phyloP scores from a whole-genome alignment of 2,329 filamentous ascomycete genomes.

The Metarhizium album region DNA sequence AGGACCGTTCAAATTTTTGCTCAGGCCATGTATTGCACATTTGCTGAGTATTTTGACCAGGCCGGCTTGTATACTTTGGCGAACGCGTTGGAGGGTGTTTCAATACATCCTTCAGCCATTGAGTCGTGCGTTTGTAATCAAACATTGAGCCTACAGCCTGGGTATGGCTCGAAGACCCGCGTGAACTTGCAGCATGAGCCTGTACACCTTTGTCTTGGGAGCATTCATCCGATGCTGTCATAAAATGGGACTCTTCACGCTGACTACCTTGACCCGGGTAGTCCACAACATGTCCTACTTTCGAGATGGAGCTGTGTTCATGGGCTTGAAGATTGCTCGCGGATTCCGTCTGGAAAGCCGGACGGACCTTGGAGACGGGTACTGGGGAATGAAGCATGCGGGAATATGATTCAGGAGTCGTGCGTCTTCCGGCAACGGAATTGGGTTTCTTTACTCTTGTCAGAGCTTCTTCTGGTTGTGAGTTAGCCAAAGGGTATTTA shows the following conservation, averaged over 20 bases:
- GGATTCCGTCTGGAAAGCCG: conserved; percentile 4
- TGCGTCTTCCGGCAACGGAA: not conserved
- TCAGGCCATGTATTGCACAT: conserved; percentile 7
- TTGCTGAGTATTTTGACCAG: conserved; percentile 7
- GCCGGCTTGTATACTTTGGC: conserved; percentile 19
- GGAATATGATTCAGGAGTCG: conserved; percentile 1
- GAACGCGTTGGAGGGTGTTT: conserved; percentile 15
- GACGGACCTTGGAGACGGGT: conserved; percentile 11
- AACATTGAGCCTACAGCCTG: conserved; percentile 18
- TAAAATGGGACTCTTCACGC: not conserved
- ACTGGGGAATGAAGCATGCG: conserved; percentile 8
- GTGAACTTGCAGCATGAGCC: not conserved
- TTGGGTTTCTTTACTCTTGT: not conserved
- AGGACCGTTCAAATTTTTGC: conserved; percentile 10
- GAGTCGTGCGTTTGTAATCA: conserved; percentile 21
- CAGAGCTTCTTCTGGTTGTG: not conserved
- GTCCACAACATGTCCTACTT: conserved; percentile 2
- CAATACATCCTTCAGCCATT: conserved; percentile 24
- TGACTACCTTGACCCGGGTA: not conserved
- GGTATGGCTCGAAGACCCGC: conserved; percentile 10
- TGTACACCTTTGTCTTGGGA: not conserved
- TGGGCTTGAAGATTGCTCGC: not conserved
- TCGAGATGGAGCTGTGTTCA: conserved; percentile 6
- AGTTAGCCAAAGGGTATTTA: not conserved
- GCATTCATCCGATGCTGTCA: not conserved